Evolutionary conservation across 2,329 filamentous ascomycete species (phyloP).

Genomic region (Colletotrichum lupini): DNA sequence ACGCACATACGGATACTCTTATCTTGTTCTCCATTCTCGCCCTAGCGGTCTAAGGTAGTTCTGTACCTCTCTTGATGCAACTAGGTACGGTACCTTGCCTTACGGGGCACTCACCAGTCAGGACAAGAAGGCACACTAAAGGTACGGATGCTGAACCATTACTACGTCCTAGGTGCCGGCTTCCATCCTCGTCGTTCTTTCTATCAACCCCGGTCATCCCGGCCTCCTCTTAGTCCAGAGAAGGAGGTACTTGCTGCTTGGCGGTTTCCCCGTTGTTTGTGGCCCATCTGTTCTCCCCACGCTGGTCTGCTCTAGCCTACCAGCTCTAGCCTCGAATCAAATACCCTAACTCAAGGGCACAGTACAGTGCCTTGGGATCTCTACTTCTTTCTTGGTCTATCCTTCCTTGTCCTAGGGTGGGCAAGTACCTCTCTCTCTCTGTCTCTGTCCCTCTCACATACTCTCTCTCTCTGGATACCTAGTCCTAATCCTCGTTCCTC

Average conservation of each 20-base stretch:
- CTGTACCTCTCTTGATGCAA: not conserved
- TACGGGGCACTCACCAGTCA: not conserved
- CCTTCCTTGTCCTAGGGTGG: not conserved
- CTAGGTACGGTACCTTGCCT: not conserved
- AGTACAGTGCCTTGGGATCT: not conserved
- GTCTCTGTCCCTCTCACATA: no score
- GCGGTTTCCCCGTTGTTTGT: conserved; percentile 20
- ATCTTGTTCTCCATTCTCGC: not conserved
- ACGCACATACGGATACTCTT: not conserved
- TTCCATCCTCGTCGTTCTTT: not conserved
- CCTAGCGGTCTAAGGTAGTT: not conserved
- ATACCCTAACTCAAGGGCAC: conserved; percentile 16
- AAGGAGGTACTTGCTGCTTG: conserved; percentile 15
- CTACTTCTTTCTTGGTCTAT: not conserved
- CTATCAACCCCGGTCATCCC: conserved; percentile 7
- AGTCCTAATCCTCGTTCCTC: not conserved
- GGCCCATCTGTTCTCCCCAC: conserved; percentile 9
- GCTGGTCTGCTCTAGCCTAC: conserved; percentile 8
- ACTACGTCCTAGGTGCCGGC: not conserved
- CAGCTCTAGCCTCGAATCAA: not conserved
- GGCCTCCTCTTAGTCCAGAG: conserved; percentile 20
- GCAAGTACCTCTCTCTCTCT: not conserved
- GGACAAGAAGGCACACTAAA: not conserved
- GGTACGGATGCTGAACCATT: no score
- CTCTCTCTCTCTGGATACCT: no score